phyloP scores from a whole-genome alignment of 2,329 filamentous ascomycete species.

The Ophiostoma angusticollis region DNA sequence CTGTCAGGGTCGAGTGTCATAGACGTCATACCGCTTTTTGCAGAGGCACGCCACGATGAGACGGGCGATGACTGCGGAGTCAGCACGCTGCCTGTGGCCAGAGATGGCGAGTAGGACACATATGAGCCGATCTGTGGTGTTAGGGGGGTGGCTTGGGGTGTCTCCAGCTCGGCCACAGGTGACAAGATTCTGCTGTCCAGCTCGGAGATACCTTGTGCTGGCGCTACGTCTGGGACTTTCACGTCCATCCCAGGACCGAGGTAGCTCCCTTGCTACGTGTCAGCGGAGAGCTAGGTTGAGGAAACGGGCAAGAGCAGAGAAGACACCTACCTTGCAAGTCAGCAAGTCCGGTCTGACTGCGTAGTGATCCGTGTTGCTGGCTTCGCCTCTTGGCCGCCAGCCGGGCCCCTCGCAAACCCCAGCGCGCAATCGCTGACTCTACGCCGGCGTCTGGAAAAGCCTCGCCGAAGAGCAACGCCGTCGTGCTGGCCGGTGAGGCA shows the following conservation, averaged over 20 bases:
- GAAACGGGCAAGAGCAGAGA: not conserved
- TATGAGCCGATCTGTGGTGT: not conserved
- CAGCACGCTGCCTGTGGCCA: not conserved
- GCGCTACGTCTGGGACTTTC: not conserved
- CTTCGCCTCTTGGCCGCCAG: conserved; percentile 1
- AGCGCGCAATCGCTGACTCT: conserved; percentile 1
- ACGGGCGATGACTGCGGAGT: conserved; percentile 3
- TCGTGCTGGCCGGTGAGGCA: not conserved
- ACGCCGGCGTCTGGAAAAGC: not conserved
- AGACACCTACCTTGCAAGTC: conserved; percentile 4
- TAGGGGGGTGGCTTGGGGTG: conserved; percentile 1
- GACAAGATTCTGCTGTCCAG: conserved; percentile 5
- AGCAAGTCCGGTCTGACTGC: not conserved
- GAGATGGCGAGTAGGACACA: conserved; percentile 4
- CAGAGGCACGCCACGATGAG: conserved; percentile 8
- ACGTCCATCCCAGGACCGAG: not conserved
- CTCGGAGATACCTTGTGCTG: conserved; percentile 2
- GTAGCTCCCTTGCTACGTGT: conserved; percentile 3
- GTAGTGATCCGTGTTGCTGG: not conserved
- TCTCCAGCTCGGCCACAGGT: conserved; percentile 10
- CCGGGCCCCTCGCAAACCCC: conserved; percentile 5
- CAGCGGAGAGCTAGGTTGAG: not conserved
- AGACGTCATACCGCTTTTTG: not conserved
- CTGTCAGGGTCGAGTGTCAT: not conserved
- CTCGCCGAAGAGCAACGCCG: conserved; percentile 5